phyloP scores from a whole-genome alignment of 2,329 filamentous ascomycete species.

The Aureobasidium sp. region DNA sequence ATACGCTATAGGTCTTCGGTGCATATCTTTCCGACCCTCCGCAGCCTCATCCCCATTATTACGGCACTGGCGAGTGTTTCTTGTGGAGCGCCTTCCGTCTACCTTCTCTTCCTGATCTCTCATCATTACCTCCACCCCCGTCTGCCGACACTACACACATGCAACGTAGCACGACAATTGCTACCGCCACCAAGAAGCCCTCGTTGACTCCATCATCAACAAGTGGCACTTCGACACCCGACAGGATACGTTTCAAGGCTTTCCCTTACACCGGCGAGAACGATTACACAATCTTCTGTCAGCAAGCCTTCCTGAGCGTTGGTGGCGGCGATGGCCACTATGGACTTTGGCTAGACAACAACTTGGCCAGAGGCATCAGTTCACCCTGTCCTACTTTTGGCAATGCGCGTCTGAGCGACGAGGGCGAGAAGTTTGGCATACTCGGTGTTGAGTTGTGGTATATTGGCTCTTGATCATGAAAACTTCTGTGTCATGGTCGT shows the following conservation, averaged over 20 bases:
- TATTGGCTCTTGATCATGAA: constrained; percentile 51
- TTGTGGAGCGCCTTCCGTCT: constrained; percentile 72
- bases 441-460: constrained; percentile 92
- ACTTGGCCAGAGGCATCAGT: constrained; percentile 76
- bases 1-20: constrained; percentile 60
- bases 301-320: constrained; percentile 74
- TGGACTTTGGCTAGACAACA: constrained; percentile 87
- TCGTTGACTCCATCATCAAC: constrained; percentile 20
- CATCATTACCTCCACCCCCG: constrained; percentile 62
- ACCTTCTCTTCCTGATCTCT: constrained; percentile 46
- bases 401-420: constrained; percentile 88
- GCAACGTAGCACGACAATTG: constrained; percentile 55
- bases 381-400: constrained; percentile 84
- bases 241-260: constrained; percentile 87
- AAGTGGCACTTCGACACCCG: constrained; percentile 52
- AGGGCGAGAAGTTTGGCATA: constrained; percentile 86
- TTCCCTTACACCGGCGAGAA: constrained; percentile 95
- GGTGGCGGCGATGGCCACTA: constrained; percentile 84
- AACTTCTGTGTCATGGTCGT: neutral
- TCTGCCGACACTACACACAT: constrained; percentile 58
- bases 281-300: constrained; percentile 94
- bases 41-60: constrained; percentile 75
- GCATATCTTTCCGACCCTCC: constrained; percentile 89
- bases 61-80: constrained; percentile 94
- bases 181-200: constrained; percentile 23